A percentile compares a stretch with the other conserved stretches of the same genome.
Conservation (phyloP, 2,329 filamentous ascomycete species). For the Sporothrix luriei region DNA sequence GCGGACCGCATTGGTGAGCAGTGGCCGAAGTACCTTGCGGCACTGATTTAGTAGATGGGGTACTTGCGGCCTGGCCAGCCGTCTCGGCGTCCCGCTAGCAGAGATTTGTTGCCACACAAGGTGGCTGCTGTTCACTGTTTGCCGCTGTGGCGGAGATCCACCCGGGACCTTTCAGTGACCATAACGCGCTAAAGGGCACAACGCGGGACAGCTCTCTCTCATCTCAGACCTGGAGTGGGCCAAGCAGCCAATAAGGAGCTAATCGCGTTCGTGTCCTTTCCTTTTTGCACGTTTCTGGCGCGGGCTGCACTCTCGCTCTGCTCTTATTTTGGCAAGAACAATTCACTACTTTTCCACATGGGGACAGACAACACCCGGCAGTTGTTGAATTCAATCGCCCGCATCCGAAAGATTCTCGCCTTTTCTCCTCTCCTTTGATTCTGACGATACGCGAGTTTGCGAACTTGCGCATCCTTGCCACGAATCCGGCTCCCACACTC, state of each 20-base stretch:
- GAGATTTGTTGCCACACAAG: neutral
- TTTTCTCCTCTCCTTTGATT: neutral
- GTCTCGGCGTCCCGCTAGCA: neutral
- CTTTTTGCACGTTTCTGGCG: slow-evolving; percentile 20
- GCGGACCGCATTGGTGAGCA: neutral
- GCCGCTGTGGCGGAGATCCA: slow-evolving; percentile 10
- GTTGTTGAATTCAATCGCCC: slow-evolving; percentile 1
- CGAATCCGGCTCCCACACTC: neutral
- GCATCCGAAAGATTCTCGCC: neutral
- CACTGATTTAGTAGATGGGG: too few relatives aligned
- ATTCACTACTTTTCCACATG: neutral
- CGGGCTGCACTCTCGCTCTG: slow-evolving; percentile 5
- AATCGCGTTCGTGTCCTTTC: slow-evolving; percentile 52
- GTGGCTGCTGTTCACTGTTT: neutral
- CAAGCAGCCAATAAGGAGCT: slow-evolving; percentile 44
- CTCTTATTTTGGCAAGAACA: slow-evolving; percentile 16
- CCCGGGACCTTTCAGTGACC: neutral
- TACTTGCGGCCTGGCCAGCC: too few relatives aligned
- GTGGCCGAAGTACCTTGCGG: neutral
- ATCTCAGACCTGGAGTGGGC: neutral
- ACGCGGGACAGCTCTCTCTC: slow-evolving; percentile 23
- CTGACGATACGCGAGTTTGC: neutral
- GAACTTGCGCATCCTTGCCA: neutral
- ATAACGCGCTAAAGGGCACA: slow-evolving; percentile 18
- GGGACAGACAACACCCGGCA: slow-evolving; percentile 19